Conservation (phyloP, 768 basidiomycete genomes). For the Coprinopsis strossmayeri region DNA sequence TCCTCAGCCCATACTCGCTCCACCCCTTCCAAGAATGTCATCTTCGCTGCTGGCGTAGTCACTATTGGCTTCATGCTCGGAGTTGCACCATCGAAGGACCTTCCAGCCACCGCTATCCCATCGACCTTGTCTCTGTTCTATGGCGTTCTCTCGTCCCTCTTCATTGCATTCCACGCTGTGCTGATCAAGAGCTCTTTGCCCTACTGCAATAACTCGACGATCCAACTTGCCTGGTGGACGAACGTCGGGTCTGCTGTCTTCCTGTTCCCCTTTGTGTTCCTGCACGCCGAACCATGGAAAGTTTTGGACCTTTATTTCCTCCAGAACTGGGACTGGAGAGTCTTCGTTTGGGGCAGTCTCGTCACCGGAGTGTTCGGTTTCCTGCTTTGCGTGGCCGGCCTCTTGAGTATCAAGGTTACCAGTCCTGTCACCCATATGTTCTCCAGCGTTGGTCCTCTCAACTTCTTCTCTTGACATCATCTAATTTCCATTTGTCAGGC, state of each 20-base stretch:
- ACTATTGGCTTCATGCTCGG: slow-evolving; percentile 76
- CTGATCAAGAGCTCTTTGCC: slow-evolving; percentile 67
- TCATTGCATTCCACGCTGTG: slow-evolving; percentile 72
- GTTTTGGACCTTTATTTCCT: slow-evolving; percentile 32
- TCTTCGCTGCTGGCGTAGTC: slow-evolving; percentile 56
- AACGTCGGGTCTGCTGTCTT: slow-evolving; percentile 63
- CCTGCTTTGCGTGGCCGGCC: slow-evolving; percentile 70
- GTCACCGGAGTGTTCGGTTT: slow-evolving; percentile 79
- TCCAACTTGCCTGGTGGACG: slow-evolving; percentile 75
- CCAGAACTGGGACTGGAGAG: slow-evolving; percentile 39
- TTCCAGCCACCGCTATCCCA: slow-evolving; percentile 37
- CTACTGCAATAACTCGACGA: slow-evolving; percentile 62
- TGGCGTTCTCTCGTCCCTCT: slow-evolving; percentile 65
- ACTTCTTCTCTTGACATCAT: slow-evolving; percentile 10
- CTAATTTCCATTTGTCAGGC: slow-evolving; percentile 37
- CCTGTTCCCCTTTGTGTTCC: slow-evolving; percentile 54
- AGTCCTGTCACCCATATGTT: slow-evolving; percentile 86
- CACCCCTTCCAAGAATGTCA: slow-evolving; percentile 45
- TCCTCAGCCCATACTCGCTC: slow-evolving; percentile 54
- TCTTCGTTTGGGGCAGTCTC: slow-evolving; percentile 59
- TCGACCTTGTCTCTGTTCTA: slow-evolving; percentile 58
- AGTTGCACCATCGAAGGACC: slow-evolving; percentile 46
- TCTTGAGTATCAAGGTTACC: slow-evolving; percentile 77
- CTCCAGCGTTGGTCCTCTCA: slow-evolving; percentile 52
- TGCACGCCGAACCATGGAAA: slow-evolving; percentile 45